Evolutionary conservation across 2,329 filamentous ascomycete genomes (phyloP).

Genomic region (Fusarium camptoceras): DNA sequence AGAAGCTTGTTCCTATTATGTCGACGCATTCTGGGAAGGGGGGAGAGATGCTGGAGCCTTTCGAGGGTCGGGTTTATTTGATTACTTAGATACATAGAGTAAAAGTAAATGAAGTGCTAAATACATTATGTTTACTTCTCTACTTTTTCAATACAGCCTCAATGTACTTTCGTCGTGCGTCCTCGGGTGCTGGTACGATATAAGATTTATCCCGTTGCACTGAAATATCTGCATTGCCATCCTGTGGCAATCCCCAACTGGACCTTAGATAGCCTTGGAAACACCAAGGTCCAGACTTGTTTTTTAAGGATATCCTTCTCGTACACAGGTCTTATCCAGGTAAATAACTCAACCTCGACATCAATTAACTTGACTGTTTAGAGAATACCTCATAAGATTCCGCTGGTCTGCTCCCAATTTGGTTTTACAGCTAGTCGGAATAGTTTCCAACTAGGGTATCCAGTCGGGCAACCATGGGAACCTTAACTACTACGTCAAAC

Average conservation of each 20-base stretch:
- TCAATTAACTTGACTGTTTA: conserved; percentile 29
- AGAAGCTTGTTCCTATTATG: conserved; percentile 44
- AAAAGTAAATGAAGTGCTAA: background rate
- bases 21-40: conserved; percentile 46
- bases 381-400: conserved; percentile 14
- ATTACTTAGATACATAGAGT: conserved; percentile 4
- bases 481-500: conserved; percentile 44
- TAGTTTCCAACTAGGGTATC: conserved; percentile 39
- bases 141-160: background rate
- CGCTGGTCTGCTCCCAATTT: conserved; percentile 24
- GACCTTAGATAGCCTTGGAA: background rate
- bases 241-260: background rate
- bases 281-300: conserved; percentile 11
- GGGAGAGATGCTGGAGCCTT: conserved; percentile 39
- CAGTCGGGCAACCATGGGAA: conserved; percentile 48
- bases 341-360: background rate
- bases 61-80: conserved; percentile 50
- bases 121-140: background rate
- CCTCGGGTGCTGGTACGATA: conserved; percentile 1
- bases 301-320: too few relatives aligned
- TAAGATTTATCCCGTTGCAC: background rate
- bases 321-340: too few relatives aligned
- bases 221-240: accelerated
- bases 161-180: background rate
- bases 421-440: conserved; percentile 39